Percentiles rank a stretch among this genome's conserved stretches.
These are phyloP conservation scores for Rhodomyrtus tomentosa DNA, from an alignment of 345 rosid genomes.

Conservation along the genomic window DNA sequence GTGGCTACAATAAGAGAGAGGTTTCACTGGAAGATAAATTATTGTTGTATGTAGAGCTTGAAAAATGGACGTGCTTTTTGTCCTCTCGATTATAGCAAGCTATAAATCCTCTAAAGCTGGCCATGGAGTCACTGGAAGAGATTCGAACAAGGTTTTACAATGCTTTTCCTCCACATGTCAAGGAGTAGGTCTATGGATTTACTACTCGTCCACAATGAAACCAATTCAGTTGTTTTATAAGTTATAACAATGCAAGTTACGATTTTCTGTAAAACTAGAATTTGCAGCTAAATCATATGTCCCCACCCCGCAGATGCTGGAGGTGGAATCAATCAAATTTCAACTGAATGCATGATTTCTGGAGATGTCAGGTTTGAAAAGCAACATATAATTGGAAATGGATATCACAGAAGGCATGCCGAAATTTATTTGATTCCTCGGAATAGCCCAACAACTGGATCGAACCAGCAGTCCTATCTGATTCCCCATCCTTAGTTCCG, in stretches of 20 bases:
- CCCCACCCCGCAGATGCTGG: slow-evolving; percentile 59
- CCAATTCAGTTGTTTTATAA: slow-evolving; percentile 96
- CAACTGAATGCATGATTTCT: slow-evolving; percentile 67
- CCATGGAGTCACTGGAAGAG: slow-evolving; percentile 79
- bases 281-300: slow-evolving; percentile 7
- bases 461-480: too few species aligned
- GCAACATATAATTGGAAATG: not conserved
- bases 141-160: slow-evolving; percentile 69
- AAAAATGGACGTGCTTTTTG: not conserved
- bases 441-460: too few species aligned
- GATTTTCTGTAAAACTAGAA: not conserved
- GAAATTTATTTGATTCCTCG: too few species aligned
- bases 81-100: slow-evolving; percentile 34
- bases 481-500: too few species aligned
- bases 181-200: slow-evolving; percentile 75
- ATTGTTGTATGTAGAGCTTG: not conserved
- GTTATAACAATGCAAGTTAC: slow-evolving; percentile 9
- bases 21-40: not conserved
- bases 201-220: slow-evolving; percentile 97
- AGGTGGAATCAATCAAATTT: slow-evolving; percentile 98
- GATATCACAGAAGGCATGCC: too few species aligned
- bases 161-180: slow-evolving; percentile 80
- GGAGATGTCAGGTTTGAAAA: slow-evolving; percentile 85
- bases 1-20: not conserved
- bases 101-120: slow-evolving; percentile 81